Percentiles rank a stretch among this genome's conserved stretches.
Conservation (phyloP, 352 stramenopile species). For the Pythium pyrilobum region DNA sequence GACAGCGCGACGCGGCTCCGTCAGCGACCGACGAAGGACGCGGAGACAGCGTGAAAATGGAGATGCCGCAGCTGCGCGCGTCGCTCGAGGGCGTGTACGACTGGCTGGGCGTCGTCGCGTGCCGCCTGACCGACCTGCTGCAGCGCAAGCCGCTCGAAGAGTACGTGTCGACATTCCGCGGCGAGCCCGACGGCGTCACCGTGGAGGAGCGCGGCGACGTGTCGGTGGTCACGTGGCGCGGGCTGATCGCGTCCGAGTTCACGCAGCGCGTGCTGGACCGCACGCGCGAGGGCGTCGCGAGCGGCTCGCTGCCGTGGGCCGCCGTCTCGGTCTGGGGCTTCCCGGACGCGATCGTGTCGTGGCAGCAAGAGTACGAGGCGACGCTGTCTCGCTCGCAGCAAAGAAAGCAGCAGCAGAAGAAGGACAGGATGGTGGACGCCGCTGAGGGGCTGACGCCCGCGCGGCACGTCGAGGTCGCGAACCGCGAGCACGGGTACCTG, state of each 20-base stretch:
- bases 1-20: background rate
- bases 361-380: constrained; percentile 38
- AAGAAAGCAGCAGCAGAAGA: constrained; percentile 12
- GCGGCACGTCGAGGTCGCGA: background rate
- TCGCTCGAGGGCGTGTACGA: constrained; percentile 58
- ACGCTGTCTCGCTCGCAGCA: constrained; percentile 15
- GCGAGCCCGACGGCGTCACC: constrained; percentile 31
- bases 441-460: background rate
- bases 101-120: constrained; percentile 72
- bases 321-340: constrained; percentile 78
- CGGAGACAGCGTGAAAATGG: background rate
- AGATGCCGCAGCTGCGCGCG: constrained; percentile 16
- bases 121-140: constrained; percentile 48
- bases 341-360: constrained; percentile 63
- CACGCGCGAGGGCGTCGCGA: constrained; percentile 39
- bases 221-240: constrained; percentile 65
- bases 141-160: constrained; percentile 47
- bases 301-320: constrained; percentile 51
- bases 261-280: constrained; percentile 48
- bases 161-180: constrained; percentile 77
- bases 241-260: constrained; percentile 57
- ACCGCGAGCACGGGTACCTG: constrained; percentile 68
- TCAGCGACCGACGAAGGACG: background rate
- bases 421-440: background rate
- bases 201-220: constrained; percentile 31